phyloP scores from a whole-genome alignment of 2,329 filamentous ascomycete genomes.

The Aspergillus uvarum region DNA sequence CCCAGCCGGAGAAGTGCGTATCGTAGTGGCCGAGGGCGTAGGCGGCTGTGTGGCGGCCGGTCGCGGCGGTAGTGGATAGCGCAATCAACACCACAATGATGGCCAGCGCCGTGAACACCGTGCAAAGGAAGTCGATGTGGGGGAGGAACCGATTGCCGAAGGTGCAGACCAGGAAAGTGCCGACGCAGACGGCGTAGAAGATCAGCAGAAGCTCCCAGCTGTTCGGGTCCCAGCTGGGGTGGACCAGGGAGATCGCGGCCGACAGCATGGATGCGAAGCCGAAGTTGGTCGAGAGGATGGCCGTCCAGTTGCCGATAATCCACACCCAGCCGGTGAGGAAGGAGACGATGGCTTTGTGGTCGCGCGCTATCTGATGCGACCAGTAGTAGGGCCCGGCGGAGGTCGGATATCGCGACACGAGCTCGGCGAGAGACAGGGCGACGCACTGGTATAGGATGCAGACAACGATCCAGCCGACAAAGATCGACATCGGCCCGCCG shows the following conservation, averaged over 20 bases:
- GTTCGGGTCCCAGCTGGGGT: constrained; percentile 53
- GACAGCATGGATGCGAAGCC: constrained; percentile 57
- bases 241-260: constrained; percentile 54
- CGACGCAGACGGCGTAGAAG: constrained; percentile 66
- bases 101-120: constrained; percentile 55
- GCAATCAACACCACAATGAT: constrained; percentile 60
- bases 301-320: constrained; percentile 55
- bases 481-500: constrained; percentile 54
- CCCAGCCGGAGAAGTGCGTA: constrained; percentile 57
- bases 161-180: constrained; percentile 65
- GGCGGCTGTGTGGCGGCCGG: constrained; percentile 52
- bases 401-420: constrained; percentile 54
- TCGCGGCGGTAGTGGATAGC: constrained; percentile 55
- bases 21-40: constrained; percentile 60
- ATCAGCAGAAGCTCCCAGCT: constrained; percentile 69
- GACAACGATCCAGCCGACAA: constrained; percentile 58
- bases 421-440: constrained; percentile 52
- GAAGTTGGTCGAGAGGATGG: constrained; percentile 56
- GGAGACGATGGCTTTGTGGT: constrained; percentile 48
- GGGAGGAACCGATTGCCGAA: constrained; percentile 68
- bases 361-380: constrained; percentile 50
- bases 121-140: constrained; percentile 59
- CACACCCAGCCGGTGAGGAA: constrained; percentile 57
- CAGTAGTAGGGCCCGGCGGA: constrained; percentile 56
- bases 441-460: constrained; percentile 55